phyloP scores from a whole-genome alignment of 495 filamentous ascomycete genomes.

The Aspergillus bridgeri region DNA sequence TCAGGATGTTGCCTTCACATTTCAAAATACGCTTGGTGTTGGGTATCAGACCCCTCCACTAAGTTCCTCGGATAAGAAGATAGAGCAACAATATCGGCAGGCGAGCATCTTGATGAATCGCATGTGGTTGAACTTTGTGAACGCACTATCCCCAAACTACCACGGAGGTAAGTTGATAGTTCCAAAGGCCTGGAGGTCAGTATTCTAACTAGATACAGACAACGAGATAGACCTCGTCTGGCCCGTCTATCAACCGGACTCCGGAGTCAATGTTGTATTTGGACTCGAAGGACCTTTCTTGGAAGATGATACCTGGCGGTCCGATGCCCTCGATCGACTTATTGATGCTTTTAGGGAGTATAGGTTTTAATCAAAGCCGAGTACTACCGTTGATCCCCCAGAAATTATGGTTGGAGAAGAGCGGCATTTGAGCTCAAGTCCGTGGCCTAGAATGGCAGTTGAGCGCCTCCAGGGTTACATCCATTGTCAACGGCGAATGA shows the following conservation, averaged over 20 bases:
- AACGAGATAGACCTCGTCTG: neutral
- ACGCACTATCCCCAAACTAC: constrained; percentile 34
- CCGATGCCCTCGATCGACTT: neutral
- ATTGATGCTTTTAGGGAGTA: constrained; percentile 1
- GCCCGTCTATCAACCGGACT: neutral
- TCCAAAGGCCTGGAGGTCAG: too few relatives aligned
- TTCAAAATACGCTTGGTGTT: constrained; percentile 37
- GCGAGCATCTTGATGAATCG: constrained; percentile 41
- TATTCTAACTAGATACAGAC: neutral
- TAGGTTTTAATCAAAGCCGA: neutral
- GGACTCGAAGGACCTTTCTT: neutral
- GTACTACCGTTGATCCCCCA: neutral
- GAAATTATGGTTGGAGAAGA: neutral
- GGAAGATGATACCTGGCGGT: neutral
- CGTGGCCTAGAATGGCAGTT: too few relatives aligned
- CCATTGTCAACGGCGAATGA: too few relatives aligned
- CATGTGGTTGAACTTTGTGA: constrained; percentile 45
- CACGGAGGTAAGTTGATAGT: neutral
- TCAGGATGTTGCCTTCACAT: constrained; percentile 49
- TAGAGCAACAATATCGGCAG: constrained; percentile 23
- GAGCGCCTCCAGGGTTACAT: too few relatives aligned
- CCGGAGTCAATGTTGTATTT: neutral
- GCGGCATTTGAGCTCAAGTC: too few relatives aligned
- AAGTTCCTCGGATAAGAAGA: constrained; percentile 12
- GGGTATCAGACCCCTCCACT: constrained; percentile 27